These are phyloP conservation scores for Lachancea thermotolerans DNA, from an alignment of 805 yeast species.

Conservation along the genomic window DNA sequence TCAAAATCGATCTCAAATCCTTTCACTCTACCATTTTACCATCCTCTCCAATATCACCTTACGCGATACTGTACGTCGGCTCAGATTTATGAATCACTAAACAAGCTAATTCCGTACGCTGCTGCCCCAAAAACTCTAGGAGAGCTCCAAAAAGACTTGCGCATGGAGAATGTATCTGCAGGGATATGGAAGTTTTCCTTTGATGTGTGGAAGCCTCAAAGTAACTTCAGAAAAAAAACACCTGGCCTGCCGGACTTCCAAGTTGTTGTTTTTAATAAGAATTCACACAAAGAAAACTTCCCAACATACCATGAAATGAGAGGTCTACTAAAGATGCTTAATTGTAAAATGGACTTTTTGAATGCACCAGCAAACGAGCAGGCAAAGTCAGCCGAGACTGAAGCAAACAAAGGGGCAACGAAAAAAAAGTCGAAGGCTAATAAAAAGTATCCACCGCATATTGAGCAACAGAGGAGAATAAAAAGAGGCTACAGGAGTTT, in stretches of 20 bases:
- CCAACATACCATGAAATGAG: slow-evolving; percentile 43
- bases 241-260: slow-evolving; percentile 76
- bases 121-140: slow-evolving; percentile 12
- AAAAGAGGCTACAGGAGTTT: slow-evolving; percentile 49
- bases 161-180: neutral
- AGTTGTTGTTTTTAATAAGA: slow-evolving; percentile 50
- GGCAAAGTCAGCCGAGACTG: neutral
- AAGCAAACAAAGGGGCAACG: neutral
- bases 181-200: slow-evolving; percentile 37
- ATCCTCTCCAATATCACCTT: slow-evolving; percentile 12
- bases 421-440: slow-evolving; percentile 4
- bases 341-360: slow-evolving; percentile 24
- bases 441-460: slow-evolving; percentile 13
- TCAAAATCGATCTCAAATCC: slow-evolving; percentile 3
- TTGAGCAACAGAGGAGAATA: slow-evolving; percentile 35
- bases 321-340: slow-evolving; percentile 28
- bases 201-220: slow-evolving; percentile 80
- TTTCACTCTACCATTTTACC: slow-evolving; percentile 12
- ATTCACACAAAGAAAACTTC: slow-evolving; percentile 31
- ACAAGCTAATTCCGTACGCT: slow-evolving; percentile 21
- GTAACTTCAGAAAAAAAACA: slow-evolving; percentile 57
- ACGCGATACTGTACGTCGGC: slow-evolving; percentile 21
- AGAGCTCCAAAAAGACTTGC: slow-evolving; percentile 4
- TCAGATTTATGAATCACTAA: slow-evolving; percentile 29
- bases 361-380: neutral